phyloP scores from a whole-genome alignment of 2,329 filamentous ascomycete genomes.

The Madurella fahalii region DNA sequence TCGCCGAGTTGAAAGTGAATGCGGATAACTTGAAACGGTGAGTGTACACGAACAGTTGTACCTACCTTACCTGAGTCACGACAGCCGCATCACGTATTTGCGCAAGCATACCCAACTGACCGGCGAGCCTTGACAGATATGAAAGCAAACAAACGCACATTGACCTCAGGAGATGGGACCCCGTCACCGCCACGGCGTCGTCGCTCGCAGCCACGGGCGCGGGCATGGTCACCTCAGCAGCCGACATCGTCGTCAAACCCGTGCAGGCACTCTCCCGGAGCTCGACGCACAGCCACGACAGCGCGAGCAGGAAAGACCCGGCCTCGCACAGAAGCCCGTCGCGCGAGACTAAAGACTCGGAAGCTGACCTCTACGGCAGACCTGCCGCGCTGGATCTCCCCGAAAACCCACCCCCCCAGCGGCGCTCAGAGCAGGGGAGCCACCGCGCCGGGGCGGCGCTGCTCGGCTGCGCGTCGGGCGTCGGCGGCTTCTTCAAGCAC shows the following conservation, averaged over 20 bases:
- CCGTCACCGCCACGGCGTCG: neutral
- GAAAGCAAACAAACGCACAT: neutral
- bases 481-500: constrained; percentile 1
- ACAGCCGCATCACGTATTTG: neutral
- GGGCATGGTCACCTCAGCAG: neutral
- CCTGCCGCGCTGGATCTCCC: neutral
- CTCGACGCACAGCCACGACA: neutral
- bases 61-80: neutral
- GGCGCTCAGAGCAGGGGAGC: neutral
- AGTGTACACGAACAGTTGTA: constrained; percentile 40
- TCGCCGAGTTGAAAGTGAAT: neutral
- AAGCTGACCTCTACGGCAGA: neutral
- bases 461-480: neutral
- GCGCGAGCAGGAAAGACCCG: neutral
- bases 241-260: constrained; percentile 3
- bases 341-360: neutral
- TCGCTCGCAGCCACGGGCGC: neutral
- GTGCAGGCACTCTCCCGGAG: neutral
- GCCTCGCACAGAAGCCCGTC: neutral
- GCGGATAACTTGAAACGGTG: neutral
- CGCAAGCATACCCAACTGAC: neutral
- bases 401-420: neutral
- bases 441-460: neutral
- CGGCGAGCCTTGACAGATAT: neutral
- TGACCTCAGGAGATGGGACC: constrained; percentile 1